Evolutionary conservation across 352 stramenopile genomes (phyloP).

Genomic region (Plasmopara viticola): DNA sequence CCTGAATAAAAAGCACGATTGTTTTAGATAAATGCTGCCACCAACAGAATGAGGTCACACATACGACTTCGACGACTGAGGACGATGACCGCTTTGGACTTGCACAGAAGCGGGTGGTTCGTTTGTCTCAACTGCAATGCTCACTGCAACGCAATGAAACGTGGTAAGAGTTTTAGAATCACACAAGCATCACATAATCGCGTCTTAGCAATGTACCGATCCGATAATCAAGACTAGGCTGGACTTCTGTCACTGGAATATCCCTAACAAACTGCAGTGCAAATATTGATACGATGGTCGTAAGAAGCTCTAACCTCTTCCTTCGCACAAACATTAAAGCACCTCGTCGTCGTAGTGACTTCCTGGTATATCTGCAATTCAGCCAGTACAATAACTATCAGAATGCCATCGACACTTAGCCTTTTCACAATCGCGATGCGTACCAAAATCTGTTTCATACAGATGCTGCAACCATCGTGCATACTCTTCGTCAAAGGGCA

Average conservation of each 20-base stretch:
- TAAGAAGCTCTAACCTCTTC: no score
- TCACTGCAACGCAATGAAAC: slow-evolving; percentile 34
- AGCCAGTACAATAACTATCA: background rate
- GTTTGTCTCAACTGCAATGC: slow-evolving; percentile 34
- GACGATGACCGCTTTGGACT: slow-evolving; percentile 17
- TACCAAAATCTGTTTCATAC: slow-evolving; percentile 82
- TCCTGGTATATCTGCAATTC: slow-evolving; percentile 28
- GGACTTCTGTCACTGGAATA: slow-evolving; percentile 24
- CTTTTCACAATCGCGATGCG: slow-evolving; percentile 10
- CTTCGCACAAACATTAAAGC: background rate
- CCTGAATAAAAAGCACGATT: slow-evolving; percentile 20
- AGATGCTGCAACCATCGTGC: slow-evolving; percentile 81
- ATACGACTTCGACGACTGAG: slow-evolving; percentile 22
- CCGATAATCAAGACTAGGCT: slow-evolving; percentile 30
- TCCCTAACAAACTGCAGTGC: slow-evolving; percentile 25
- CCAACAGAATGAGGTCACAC: no score
- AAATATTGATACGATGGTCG: background rate
- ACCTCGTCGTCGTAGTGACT: slow-evolving; percentile 55
- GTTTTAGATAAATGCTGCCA: no score
- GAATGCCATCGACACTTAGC: background rate
- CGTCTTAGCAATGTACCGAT: slow-evolving; percentile 20
- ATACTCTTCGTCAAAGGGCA: slow-evolving; percentile 85
- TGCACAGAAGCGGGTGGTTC: slow-evolving; percentile 23
- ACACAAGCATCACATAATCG: no score
- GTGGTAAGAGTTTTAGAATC: background rate